Evolutionary conservation across 2,329 filamentous ascomycete genomes (phyloP).

Genomic region (Calonectria leucothoes): DNA sequence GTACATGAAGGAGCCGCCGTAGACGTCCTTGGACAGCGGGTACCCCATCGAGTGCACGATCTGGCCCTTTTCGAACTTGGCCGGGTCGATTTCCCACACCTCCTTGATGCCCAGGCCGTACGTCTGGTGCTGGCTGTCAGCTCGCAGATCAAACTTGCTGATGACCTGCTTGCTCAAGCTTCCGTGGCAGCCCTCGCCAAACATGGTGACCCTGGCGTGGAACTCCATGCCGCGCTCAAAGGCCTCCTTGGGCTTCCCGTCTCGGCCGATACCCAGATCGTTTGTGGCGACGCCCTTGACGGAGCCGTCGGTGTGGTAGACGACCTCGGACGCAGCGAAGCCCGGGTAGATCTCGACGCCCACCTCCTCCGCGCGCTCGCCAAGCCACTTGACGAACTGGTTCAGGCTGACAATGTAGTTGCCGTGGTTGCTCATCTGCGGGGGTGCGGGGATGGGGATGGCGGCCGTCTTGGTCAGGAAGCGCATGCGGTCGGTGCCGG

Average conservation of each 20-base stretch:
- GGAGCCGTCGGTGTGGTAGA: slow-evolving; percentile 87
- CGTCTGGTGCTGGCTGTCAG: slow-evolving; percentile 92
- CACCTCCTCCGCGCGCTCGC: slow-evolving; percentile 94
- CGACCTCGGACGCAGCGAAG: slow-evolving; percentile 92
- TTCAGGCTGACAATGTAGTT: slow-evolving; percentile 98
- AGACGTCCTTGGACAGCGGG: slow-evolving; percentile 87
- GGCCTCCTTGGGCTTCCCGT: slow-evolving; percentile 86
- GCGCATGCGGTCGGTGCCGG: slow-evolving; percentile 87
- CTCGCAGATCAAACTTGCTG: slow-evolving; percentile 91
- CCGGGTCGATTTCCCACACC: slow-evolving; percentile 95
- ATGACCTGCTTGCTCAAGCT: slow-evolving; percentile 95
- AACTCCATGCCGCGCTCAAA: slow-evolving; percentile 99
- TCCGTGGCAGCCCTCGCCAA: slow-evolving; percentile 95
- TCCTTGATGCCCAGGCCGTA: slow-evolving; percentile 96
- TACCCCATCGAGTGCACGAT: slow-evolving; percentile 94
- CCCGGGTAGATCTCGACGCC: slow-evolving; percentile 97
- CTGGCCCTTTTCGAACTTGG: slow-evolving; percentile 89
- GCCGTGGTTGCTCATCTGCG: slow-evolving; percentile 98
- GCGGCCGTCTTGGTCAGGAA: slow-evolving; percentile 87
- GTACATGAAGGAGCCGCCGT: slow-evolving; percentile 99
- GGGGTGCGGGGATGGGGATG: slow-evolving; percentile 86
- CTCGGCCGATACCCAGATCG: slow-evolving; percentile 85
- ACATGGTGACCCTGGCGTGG: slow-evolving; percentile 89
- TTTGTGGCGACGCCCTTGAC: slow-evolving; percentile 97
- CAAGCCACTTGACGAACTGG: slow-evolving; percentile 95